Conservation (phyloP, 768 basidiomycete species). For the Cubamyces lactineus region DNA sequence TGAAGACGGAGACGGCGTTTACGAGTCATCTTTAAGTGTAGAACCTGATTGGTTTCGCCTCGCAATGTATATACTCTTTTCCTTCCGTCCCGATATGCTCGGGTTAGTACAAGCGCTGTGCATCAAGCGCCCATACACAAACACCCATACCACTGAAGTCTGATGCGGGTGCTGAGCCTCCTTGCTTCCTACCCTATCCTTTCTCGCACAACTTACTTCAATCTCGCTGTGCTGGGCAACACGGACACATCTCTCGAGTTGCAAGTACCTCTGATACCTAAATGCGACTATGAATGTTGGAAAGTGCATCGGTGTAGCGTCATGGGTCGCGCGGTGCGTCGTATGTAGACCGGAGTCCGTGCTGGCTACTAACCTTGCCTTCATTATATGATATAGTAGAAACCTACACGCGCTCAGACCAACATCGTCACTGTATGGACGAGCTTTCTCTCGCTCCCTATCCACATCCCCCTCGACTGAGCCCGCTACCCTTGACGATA, state of each 20-base stretch:
- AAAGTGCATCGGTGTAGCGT: neutral
- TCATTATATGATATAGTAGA: neutral
- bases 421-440: too few species aligned
- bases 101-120: neutral
- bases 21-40: neutral
- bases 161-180: neutral
- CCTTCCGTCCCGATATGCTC: neutral
- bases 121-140: slow-evolving; percentile 1
- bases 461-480: neutral
- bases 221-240: too few species aligned
- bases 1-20: neutral
- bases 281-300: neutral
- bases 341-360: neutral
- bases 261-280: too few species aligned
- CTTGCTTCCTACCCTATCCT: neutral
- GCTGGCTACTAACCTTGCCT: too few species aligned
- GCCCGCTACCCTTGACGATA: too few species aligned
- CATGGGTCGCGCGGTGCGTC: slow-evolving; percentile 1
- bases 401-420: too few species aligned
- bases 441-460: neutral
- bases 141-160: neutral
- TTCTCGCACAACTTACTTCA: too few species aligned
- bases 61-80: too few species aligned
- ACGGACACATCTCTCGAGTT: too few species aligned
- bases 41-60: too few species aligned